These are phyloP conservation scores for Rhizopogon vinicolor DNA, from an alignment of 768 basidiomycete genomes.

Conservation along the genomic window DNA sequence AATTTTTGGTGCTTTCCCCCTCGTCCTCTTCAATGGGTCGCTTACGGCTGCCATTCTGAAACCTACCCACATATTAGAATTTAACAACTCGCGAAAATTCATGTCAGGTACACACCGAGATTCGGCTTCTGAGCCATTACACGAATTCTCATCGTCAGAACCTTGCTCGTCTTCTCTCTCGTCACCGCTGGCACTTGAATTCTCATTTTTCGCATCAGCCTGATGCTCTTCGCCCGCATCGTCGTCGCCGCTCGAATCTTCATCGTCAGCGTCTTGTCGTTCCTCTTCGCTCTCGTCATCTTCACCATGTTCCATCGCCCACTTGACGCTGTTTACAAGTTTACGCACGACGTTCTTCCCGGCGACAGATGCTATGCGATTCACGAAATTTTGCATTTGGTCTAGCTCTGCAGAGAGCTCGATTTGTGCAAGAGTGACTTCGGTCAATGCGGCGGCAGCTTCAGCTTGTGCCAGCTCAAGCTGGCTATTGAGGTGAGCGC, in stretches of 20 bases:
- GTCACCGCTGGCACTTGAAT: background rate
- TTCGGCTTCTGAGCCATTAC: background rate
- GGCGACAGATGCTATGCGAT: conserved; percentile 18
- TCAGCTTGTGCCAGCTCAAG: conserved; percentile 15
- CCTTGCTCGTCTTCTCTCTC: background rate
- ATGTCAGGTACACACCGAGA: background rate
- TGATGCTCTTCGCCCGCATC: background rate
- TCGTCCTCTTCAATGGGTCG: background rate
- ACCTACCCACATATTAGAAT: background rate
- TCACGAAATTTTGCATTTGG: conserved; percentile 20
- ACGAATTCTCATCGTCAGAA: background rate
- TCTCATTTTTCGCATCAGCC: background rate
- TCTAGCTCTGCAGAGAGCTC: conserved; percentile 20
- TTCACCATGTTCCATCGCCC: conserved; percentile 3
- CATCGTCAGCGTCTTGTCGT: background rate
- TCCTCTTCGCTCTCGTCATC: background rate
- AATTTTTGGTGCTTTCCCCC: too few relatives aligned
- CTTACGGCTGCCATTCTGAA: background rate
- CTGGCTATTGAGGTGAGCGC: conserved; percentile 12
- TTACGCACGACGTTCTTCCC: conserved; percentile 23
- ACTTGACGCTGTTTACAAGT: conserved; percentile 15
- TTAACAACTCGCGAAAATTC: background rate
- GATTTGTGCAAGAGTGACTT: conserved; percentile 20
- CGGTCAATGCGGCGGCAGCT: conserved; percentile 16
- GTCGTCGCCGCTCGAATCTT: background rate